Evolutionary conservation across 1,284 basidiomycete genomes (phyloP), one percentile per base, ranked within the genome.

Genomic region (Ustilago bromivora): DNA sequence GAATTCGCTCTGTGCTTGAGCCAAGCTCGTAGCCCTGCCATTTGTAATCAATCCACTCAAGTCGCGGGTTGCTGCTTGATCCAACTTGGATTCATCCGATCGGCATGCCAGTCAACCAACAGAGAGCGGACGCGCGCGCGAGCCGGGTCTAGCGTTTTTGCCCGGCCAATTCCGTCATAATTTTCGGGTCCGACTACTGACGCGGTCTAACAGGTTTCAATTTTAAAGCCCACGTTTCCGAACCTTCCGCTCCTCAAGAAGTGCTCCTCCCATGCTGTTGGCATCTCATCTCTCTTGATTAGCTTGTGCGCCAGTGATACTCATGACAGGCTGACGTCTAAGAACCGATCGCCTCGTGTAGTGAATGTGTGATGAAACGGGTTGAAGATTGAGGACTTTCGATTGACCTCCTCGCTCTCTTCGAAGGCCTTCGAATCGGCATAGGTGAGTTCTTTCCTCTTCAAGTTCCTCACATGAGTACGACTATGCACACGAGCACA

Each of bases 141-240:
- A 35, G 34, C 32, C 35, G 28, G 46, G 31, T n/a, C 15, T 12
- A 46, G n/a, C 36, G 7, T 23, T 58, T 63, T 69, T 56, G 62
- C 55, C 71, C 71, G 71, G 71, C 66, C 66, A 69, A 47, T 74
- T 62, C 71, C 71, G 71, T 69, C 56, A 13, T 23, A 58, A 46
- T 28, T 38, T 40, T 55, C 54, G 59, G 65, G 47, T 46, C 65
- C 58, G 54, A 53, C 9, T 7, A 51, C 9, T 11, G 31, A 6
- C 38, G 8, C 55, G 60, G 60, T 62, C 51, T 68, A 68, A 68
- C 66, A 68, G 3, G 7, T 41, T 7, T 12, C n/a, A 47, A 19
- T 49, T 55, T 28, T 5, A 53, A 8, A 9, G 8, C n/a, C 7
- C 31, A 35, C 11, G 7, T 19, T 23, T 23, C 28, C 46, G 5